These are phyloP conservation scores for Parasarocladium wereldwijsianum DNA, from an alignment of 2,329 filamentous ascomycete genomes.

Conservation along the genomic window DNA sequence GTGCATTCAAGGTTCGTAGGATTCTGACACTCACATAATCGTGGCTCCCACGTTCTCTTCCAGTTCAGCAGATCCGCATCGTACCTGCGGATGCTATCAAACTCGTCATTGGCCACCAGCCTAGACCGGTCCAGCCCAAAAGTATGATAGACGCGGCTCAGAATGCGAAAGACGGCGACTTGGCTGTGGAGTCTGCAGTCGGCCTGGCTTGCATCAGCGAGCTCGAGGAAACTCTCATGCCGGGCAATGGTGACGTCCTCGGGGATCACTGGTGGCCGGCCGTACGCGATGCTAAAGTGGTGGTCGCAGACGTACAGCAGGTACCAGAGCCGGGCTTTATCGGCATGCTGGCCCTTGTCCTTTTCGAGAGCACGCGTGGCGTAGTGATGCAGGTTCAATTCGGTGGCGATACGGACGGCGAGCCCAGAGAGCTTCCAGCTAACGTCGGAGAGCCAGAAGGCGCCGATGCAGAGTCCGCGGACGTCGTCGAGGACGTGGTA, in stretches of 20 bases:
- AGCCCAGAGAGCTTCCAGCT: conserved; percentile 43
- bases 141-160: conserved; percentile 40
- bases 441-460: conserved; percentile 47
- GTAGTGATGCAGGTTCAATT: conserved; percentile 39
- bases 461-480: conserved; percentile 44
- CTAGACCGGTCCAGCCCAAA: conserved; percentile 40
- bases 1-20: no score
- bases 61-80: conserved; percentile 19
- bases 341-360: conserved; percentile 29
- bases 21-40: conserved; percentile 15
- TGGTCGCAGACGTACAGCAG: conserved; percentile 51
- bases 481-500: conserved; percentile 40
- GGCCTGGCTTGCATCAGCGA: conserved; percentile 32
- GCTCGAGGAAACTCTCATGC: conserved; percentile 37
- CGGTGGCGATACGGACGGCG: conserved; percentile 42
- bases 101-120: conserved; percentile 16
- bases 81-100: conserved; percentile 15
- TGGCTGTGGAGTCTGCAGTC: conserved; percentile 44
- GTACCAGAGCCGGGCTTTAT: conserved; percentile 47
- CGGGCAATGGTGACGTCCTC: conserved; percentile 42
- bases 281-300: conserved; percentile 49
- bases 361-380: conserved; percentile 30
- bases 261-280: conserved; percentile 41
- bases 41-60: conserved; percentile 20
- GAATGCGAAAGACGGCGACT: conserved; percentile 43